A percentile compares a stretch with the other conserved stretches of the same genome.
phyloP scores from a whole-genome alignment of 2,329 filamentous ascomycete species.

The Colletotrichum gigasporum region DNA sequence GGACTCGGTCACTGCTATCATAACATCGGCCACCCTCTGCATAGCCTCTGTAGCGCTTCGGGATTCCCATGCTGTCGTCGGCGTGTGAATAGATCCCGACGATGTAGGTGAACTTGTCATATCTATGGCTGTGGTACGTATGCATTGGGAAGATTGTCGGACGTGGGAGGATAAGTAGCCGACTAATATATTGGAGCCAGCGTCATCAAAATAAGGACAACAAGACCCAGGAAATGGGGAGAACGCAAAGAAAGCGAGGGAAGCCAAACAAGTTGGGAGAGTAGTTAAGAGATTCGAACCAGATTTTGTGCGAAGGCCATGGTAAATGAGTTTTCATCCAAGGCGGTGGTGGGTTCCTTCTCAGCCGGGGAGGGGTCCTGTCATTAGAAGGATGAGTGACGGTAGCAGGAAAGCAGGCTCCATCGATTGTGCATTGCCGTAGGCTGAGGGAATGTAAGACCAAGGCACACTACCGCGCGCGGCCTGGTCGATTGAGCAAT shows the following conservation, averaged over 20 bases:
- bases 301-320: not conserved
- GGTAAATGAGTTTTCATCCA: not conserved
- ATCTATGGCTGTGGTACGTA: not conserved
- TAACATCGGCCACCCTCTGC: conserved; percentile 10
- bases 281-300: too few relatives aligned
- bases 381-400: not conserved
- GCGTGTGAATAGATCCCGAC: not conserved
- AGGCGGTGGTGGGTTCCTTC: not conserved
- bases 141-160: not conserved
- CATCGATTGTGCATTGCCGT: not conserved
- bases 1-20: conserved; percentile 24
- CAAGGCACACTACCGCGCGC: not conserved
- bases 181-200: too few relatives aligned
- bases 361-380: not conserved
- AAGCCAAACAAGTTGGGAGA: too few relatives aligned
- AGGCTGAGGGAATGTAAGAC: too few relatives aligned
- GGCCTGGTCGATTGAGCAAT: not conserved
- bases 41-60: conserved; percentile 14
- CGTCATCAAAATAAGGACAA: too few relatives aligned
- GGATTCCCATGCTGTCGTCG: conserved; percentile 13
- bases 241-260: too few relatives aligned
- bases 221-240: too few relatives aligned
- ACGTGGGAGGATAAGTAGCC: too few relatives aligned
- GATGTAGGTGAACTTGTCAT: not conserved
- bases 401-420: not conserved